Evolutionary conservation across 2,329 filamentous ascomycete species (phyloP), one percentile per base, ranked within the genome.

Genomic region (Coleophoma eucalyptorum): DNA sequence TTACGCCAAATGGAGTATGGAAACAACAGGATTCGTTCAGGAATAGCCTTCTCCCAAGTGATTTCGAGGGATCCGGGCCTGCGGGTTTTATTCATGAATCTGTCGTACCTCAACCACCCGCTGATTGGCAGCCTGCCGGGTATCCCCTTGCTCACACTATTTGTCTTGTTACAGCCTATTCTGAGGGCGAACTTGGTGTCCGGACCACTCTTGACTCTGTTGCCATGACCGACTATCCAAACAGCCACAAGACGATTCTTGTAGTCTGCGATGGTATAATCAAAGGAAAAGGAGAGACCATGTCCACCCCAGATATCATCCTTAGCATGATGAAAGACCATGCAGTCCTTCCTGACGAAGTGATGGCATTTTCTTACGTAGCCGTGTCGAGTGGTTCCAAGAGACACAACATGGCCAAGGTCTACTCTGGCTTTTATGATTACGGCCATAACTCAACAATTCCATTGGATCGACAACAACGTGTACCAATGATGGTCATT

Each of bases 401-500:
- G 76, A 86, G 94, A 62, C 95, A 99, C 82, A 99, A 97, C 72
- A 99, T 97, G 94, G 93, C 94, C 62, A 97, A 97, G 77, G 84
- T 97, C 51, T 97, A 97, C 71, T 87, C 92, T 50, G 95, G 95
- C 42, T 99, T 97, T 77, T 99, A 99, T 72, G 90, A 97, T 69
- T 99, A 97, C 63, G 94, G 95, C 48, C 73, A 80, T 53, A 79
- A 89, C 58, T 96, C 90, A 11, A 74, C 80, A 48, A 89, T 99
- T 55, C 87, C 93, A 1, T 59, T 76, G 2, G 90, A 95, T 55
- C 94, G 92, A 71, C 94, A 97, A 71, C 93, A 97, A 72, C 88
- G 94, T 51, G 93, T 99, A 21, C 95, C 94, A 2, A 97, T 99
- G 91, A 91, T 99, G 79, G 81, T 94, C 13, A 80, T 99, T 50